Conservation (phyloP, 768 basidiomycete species). For the Auriscalpium vulgare region DNA sequence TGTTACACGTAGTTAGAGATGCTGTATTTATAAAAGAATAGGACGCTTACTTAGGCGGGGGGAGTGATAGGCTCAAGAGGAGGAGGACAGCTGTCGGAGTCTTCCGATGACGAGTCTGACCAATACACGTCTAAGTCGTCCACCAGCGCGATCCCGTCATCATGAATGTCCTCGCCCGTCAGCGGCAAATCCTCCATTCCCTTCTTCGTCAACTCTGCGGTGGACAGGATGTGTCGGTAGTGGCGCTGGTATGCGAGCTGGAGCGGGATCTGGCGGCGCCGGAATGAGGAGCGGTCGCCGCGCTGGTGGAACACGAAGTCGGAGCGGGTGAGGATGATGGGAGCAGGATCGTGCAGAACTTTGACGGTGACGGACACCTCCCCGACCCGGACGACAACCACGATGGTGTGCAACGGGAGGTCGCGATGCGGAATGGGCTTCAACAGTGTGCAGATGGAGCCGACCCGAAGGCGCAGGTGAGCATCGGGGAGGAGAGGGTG, state of each 20-base stretch:
- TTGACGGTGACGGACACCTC: neutral
- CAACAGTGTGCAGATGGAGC: neutral
- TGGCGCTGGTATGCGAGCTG: neutral
- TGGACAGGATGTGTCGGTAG: neutral
- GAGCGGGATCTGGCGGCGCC: neutral
- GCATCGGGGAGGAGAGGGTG: neutral
- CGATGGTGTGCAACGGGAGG: neutral
- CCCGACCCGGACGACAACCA: neutral
- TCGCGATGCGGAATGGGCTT: neutral
- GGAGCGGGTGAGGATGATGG: neutral
- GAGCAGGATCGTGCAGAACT: neutral
- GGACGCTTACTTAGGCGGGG: no score
- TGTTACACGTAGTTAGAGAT: no score
- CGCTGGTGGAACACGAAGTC: neutral
- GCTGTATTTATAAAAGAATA: no score
- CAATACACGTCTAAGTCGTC: neutral
- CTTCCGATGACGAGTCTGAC: neutral
- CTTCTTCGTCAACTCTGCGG: neutral
- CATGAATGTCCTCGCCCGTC: neutral
- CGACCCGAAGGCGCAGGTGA: neutral
- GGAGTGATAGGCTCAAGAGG: no score
- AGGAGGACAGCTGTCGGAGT: no score
- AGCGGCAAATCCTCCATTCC: neutral
- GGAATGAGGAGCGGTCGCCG: neutral
- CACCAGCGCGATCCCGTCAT: neutral